Conservation (phyloP, 495 filamentous ascomycete genomes). For the Staphylotrichum longicolle region DNA sequence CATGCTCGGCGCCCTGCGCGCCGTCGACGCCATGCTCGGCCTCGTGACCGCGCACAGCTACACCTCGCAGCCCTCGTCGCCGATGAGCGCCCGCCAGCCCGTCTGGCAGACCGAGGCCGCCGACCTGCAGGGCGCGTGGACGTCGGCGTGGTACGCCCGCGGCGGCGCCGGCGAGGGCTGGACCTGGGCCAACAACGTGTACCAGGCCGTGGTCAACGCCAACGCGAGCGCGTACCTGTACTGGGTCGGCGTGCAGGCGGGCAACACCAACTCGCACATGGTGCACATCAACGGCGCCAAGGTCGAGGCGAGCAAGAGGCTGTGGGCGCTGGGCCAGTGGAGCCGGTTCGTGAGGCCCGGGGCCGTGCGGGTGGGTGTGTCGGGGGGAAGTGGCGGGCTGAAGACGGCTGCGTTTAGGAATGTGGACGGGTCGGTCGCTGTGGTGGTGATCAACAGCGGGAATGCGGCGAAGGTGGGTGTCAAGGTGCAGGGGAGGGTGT, state of each 20-base stretch:
- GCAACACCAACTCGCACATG: slow-evolving; percentile 43
- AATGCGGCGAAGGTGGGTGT: slow-evolving; percentile 26
- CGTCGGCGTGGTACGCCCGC: slow-evolving; percentile 47
- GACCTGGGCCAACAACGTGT: slow-evolving; percentile 56
- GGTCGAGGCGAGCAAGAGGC: slow-evolving; percentile 39
- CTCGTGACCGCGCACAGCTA: slow-evolving; percentile 51
- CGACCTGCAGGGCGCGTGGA: slow-evolving; percentile 46
- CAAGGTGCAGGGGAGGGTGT: slow-evolving; percentile 19
- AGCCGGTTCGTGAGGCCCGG: slow-evolving; percentile 48
- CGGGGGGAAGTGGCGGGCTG: slow-evolving; percentile 32
- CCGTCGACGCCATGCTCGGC: slow-evolving; percentile 41
- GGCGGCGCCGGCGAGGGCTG: slow-evolving; percentile 51
- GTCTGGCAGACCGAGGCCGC: slow-evolving; percentile 55
- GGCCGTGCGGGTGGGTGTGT: slow-evolving; percentile 42
- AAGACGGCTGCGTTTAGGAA: slow-evolving; percentile 48
- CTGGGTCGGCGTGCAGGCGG: slow-evolving; percentile 51
- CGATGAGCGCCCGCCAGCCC: slow-evolving; percentile 39
- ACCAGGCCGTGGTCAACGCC: slow-evolving; percentile 40
- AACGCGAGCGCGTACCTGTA: slow-evolving; percentile 52
- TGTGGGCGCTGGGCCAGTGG: slow-evolving; percentile 52
- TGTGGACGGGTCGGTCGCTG: slow-evolving; percentile 42
- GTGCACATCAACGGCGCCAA: slow-evolving; percentile 35
- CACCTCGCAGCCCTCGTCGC: slow-evolving; percentile 37
- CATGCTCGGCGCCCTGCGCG: slow-evolving; percentile 45
- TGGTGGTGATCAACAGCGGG: slow-evolving; percentile 38